These are phyloP conservation scores for Suillus plorans DNA, from an alignment of 768 basidiomycete species.

Conservation along the genomic window DNA sequence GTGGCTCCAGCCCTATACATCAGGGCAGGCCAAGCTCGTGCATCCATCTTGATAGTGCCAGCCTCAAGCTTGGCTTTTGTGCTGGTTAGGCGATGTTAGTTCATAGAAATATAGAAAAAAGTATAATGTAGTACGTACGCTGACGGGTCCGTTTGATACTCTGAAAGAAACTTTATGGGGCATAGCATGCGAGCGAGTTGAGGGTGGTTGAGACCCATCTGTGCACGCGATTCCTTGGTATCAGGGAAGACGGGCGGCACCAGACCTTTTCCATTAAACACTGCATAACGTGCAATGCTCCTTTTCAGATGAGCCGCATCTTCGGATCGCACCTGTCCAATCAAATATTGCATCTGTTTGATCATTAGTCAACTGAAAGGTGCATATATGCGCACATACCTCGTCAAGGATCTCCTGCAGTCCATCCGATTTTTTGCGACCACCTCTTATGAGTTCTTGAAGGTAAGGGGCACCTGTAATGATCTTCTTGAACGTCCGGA, in stretches of 20 bases:
- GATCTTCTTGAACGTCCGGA: not conserved
- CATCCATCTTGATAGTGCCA: no score
- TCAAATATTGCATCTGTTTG: not conserved
- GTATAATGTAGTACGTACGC: no score
- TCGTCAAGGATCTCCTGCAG: not conserved
- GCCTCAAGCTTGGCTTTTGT: no score
- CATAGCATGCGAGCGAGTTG: no score
- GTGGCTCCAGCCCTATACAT: no score
- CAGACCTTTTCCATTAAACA: not conserved
- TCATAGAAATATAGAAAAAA: no score
- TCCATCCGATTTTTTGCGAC: rapidly evolving
- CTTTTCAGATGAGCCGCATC: not conserved
- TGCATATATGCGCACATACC: not conserved
- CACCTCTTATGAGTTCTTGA: not conserved
- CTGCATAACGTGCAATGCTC: not conserved
- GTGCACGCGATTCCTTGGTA: not conserved
- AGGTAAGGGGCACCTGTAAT: not conserved
- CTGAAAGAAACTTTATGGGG: no score
- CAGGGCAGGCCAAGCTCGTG: no score
- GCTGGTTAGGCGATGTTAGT: no score
- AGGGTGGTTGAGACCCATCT: no score
- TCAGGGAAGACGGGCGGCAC: not conserved
- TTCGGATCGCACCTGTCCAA: not conserved
- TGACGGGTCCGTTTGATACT: no score
- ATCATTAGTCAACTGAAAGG: not conserved